Percentiles rank a stretch among this genome's conserved stretches.
Conservation (phyloP, 2,329 filamentous ascomycete genomes). For the Paecilomyces formosus region DNA sequence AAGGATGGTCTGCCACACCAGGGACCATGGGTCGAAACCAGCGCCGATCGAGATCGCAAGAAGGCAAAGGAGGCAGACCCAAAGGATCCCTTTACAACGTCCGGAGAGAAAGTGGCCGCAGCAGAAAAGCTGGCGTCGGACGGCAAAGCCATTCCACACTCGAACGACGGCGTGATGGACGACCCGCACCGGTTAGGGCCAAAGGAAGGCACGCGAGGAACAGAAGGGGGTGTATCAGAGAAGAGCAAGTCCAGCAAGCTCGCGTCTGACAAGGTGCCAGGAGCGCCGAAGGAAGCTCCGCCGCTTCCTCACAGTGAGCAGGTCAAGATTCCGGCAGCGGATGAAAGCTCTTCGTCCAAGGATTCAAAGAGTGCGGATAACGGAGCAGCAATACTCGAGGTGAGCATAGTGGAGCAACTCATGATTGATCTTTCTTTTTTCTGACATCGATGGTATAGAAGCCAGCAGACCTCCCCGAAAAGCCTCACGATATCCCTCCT, state of each 20-base stretch:
- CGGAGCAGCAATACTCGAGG: constrained; percentile 46
- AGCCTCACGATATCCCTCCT: constrained; percentile 65
- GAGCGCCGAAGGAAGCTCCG: constrained; percentile 76
- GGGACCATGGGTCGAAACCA: constrained; percentile 60
- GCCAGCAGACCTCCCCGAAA: constrained; percentile 71
- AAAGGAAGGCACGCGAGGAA: constrained; percentile 80
- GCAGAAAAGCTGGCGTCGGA: constrained; percentile 33
- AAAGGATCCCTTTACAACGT: constrained; percentile 22
- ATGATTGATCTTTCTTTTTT: background rate
- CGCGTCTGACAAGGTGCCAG: constrained; percentile 66
- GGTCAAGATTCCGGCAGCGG: constrained; percentile 50
- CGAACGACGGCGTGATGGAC: constrained; percentile 81
- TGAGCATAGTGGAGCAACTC: constrained; percentile 25
- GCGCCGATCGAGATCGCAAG: constrained; percentile 41
- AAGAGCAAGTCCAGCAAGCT: constrained; percentile 71
- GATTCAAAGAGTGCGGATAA: constrained; percentile 33
- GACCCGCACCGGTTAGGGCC: constrained; percentile 69
- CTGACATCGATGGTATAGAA: constrained; percentile 47
- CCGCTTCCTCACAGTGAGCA: constrained; percentile 76
- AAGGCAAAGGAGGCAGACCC: constrained; percentile 24
- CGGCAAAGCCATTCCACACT: constrained; percentile 41
- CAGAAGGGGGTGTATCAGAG: constrained; percentile 80
- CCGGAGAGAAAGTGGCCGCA: constrained; percentile 16
- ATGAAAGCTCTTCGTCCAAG: constrained; percentile 25
- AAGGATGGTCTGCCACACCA: constrained; percentile 89